Base-by-base conservation (phyloP, 164 flowering plant genomes). In the Vitis riparia region DNA sequence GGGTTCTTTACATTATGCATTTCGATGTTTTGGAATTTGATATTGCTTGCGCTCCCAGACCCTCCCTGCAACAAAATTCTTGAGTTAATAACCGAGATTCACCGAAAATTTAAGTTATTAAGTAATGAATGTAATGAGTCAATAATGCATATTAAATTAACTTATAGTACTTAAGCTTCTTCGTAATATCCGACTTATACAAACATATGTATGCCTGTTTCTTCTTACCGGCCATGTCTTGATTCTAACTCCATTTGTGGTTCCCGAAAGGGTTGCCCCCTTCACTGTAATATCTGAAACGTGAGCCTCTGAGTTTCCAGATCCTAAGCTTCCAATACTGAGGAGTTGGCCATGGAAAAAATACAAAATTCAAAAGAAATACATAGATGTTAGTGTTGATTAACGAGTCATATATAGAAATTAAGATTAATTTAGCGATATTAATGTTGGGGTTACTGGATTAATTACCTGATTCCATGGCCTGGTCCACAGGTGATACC, bases 251-350 rank as follows among this genome's bases (percentile, higher is more conserved):
- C 91, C 93, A 77, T 89, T 87, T 47, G 80, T 81, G 55, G 91
- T 86, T 58, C 87, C 84, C 30, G 62, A 48, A 30, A 89, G 63
- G 16, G 47, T 80, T 27, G 85, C 88, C 68, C 81, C 73, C 71
- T 84, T 79, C 16, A 87, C 81, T 78, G 64, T 32, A 32, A 32
- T 32, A 32, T 32, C 44, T 32, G 44, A 32, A 32, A 32, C 44
- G 44, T 32, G 44, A 23, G 72, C 88, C 70, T 82, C 83, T 19
- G 83, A 79, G 16, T 85, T 82, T 0, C 67, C 73, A 19, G 32
- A 16, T 51, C 92, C 92, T 63, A 89, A 76, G 83, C 94, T 87
- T 59, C 94, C 94, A 68, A 89, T 82, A 66, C 94, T 88, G 73
- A 32, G 44, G 44, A 32, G 44, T 32, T 6, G 44, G 44, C 44